Evolutionary conservation across 768 basidiomycete genomes (phyloP).

Genomic region (Mrakia gelida): DNA sequence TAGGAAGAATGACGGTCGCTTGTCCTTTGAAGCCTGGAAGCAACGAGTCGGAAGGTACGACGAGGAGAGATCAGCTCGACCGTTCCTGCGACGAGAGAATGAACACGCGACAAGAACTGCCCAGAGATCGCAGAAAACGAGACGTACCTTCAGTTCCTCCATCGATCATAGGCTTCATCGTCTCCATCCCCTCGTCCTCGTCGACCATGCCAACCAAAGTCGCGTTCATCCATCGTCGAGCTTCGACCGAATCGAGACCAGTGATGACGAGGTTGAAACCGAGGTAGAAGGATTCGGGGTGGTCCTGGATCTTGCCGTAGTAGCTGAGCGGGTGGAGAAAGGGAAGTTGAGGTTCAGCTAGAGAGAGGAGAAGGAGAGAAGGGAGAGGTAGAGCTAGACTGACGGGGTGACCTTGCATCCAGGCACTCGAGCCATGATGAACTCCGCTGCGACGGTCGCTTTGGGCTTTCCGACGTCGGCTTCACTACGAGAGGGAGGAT

Average conservation of each 20-base stretch:
- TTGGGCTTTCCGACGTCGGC: conserved; percentile 87
- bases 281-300: conserved; percentile 88
- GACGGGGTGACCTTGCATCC: conserved; percentile 96
- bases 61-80: conserved; percentile 2
- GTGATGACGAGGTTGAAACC: conserved; percentile 97
- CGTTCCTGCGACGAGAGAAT: not conserved
- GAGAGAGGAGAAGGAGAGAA: not conserved
- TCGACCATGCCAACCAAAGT: conserved; percentile 94
- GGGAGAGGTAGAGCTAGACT: conserved; percentile 42
- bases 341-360: conserved; percentile 19
- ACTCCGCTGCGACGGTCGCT: conserved; percentile 88
- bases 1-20: conserved; percentile 92
- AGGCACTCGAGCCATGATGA: conserved; percentile 92
- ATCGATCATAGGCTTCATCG: conserved; percentile 92
- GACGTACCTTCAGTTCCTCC: conserved; percentile 90
- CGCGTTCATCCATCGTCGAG: conserved; percentile 97
- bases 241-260: conserved; percentile 94
- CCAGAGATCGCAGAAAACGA: no score
- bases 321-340: conserved; percentile 54
- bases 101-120: not conserved
- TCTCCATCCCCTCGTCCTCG: conserved; percentile 76
- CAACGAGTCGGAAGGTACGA: not conserved
- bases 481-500: conserved; percentile 18
- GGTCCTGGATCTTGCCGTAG: conserved; percentile 97
- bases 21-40: conserved; percentile 91